phyloP scores from a whole-genome alignment of 1,284 basidiomycete genomes.

The Microbotryum lychnidis-dioicae region DNA sequence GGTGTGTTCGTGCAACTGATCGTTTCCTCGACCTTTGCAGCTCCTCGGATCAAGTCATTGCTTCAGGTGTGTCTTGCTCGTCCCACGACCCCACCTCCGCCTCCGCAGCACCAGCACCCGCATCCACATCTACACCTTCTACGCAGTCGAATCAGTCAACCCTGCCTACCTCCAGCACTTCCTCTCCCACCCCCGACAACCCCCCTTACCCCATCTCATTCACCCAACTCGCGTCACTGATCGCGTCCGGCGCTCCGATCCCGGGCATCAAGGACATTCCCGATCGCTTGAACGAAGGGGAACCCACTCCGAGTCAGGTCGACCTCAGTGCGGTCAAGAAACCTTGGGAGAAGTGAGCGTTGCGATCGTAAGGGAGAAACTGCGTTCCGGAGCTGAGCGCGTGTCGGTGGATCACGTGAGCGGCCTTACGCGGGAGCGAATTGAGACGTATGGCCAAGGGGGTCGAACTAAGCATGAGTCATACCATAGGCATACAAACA shows the following conservation, averaged over 20 bases:
- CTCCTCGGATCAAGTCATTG: neutral
- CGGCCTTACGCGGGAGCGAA: too few relatives aligned
- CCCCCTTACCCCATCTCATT: slow-evolving; percentile 34
- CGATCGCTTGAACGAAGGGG: slow-evolving; percentile 25
- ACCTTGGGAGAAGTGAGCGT: slow-evolving; percentile 30
- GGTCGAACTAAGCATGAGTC: too few relatives aligned
- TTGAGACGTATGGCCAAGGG: too few relatives aligned
- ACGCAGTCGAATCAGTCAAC: neutral
- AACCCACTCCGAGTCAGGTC: slow-evolving; percentile 16
- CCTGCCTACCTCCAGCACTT: neutral
- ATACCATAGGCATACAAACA: too few relatives aligned
- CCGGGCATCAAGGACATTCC: slow-evolving; percentile 33
- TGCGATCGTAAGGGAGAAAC: too few relatives aligned
- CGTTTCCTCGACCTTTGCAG: too few relatives aligned
- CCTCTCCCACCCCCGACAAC: neutral
- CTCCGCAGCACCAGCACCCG: neutral
- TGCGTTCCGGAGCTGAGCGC: too few relatives aligned
- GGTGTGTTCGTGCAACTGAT: too few relatives aligned
- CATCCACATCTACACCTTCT: neutral
- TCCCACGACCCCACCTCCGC: neutral
- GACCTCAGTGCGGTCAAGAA: slow-evolving; percentile 14
- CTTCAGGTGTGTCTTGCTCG: neutral
- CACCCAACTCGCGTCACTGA: slow-evolving; percentile 31
- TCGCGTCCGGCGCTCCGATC: slow-evolving; percentile 30
- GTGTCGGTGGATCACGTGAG: too few relatives aligned